Conservation (phyloP, 352 stramenopile genomes). For the Phytopythium vexans region DNA sequence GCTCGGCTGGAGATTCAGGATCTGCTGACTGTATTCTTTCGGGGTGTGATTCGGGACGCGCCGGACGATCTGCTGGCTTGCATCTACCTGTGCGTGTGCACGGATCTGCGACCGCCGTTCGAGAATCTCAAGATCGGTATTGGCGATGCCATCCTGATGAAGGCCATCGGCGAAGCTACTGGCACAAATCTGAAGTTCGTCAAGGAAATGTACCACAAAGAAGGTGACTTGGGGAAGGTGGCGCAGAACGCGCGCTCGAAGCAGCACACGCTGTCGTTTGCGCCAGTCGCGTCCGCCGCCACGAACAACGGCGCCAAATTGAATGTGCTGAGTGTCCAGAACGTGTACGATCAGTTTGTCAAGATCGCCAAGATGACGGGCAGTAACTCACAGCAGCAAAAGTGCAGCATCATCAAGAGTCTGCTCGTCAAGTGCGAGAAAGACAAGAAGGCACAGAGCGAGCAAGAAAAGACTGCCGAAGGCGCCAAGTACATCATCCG, state of each 20-base stretch:
- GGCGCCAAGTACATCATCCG: conserved; percentile 98
- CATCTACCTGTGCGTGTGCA: conserved; percentile 91
- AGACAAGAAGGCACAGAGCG: conserved; percentile 51
- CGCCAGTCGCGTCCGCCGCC: conserved; percentile 29
- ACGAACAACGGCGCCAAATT: conserved; percentile 52
- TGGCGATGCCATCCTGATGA: conserved; percentile 97
- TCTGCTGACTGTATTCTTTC: conserved; percentile 85
- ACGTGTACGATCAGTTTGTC: conserved; percentile 89
- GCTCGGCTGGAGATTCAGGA: conserved; percentile 84
- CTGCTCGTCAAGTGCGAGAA: conserved; percentile 93
- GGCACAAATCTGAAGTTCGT: conserved; percentile 91
- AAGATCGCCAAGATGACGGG: conserved; percentile 95
- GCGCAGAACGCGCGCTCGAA: conserved; percentile 93
- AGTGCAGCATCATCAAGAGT: conserved; percentile 96
- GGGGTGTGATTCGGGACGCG: conserved; percentile 62
- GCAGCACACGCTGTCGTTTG: conserved; percentile 90
- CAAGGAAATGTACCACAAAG: conserved; percentile 94
- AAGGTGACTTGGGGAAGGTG: conserved; percentile 97
- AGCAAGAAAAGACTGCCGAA: conserved; percentile 70
- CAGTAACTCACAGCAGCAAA: conserved; percentile 95
- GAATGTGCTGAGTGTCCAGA: conserved; percentile 84
- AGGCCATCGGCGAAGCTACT: conserved; percentile 94
- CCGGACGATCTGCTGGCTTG: conserved; percentile 85
- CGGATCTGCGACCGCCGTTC: conserved; percentile 93
- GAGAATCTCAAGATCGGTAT: conserved; percentile 98